These are phyloP conservation scores for Sutorius eximius DNA, from an alignment of 1,284 basidiomycete genomes.

Conservation along the genomic window DNA sequence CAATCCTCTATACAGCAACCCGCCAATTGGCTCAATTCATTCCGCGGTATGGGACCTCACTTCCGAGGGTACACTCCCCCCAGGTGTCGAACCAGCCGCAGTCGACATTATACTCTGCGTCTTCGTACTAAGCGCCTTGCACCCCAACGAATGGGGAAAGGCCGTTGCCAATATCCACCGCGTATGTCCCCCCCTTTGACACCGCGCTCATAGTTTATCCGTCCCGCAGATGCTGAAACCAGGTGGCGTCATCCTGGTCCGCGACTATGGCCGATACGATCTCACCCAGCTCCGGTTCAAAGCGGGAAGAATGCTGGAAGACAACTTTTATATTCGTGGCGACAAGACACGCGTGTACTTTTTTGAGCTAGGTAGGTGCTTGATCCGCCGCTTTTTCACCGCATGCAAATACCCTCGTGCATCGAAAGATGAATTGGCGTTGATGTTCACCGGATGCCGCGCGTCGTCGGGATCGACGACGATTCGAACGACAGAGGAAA, in stretches of 20 bases:
- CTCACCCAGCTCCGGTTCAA: slow-evolving; percentile 94
- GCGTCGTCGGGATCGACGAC: slow-evolving; percentile 40
- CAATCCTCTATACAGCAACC: slow-evolving; percentile 69
- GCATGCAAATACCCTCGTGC: background rate
- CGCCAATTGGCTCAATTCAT: slow-evolving; percentile 69
- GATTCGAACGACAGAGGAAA: slow-evolving; percentile 36
- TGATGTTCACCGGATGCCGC: slow-evolving; percentile 70
- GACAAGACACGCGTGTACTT: slow-evolving; percentile 98
- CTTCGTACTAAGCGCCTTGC: slow-evolving; percentile 93
- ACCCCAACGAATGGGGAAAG: slow-evolving; percentile 88
- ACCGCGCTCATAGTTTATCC: background rate
- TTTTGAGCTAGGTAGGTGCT: slow-evolving; percentile 72
- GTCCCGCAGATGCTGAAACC: slow-evolving; percentile 82
- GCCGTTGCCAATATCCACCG: slow-evolving; percentile 84
- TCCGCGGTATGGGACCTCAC: slow-evolving; percentile 93
- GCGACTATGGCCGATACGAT: slow-evolving; percentile 96
- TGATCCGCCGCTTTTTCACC: background rate
- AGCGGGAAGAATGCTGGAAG: slow-evolving; percentile 81
- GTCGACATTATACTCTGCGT: slow-evolving; percentile 92
- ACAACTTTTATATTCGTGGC: slow-evolving; percentile 93
- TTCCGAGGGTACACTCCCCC: slow-evolving; percentile 60
- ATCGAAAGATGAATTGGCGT: slow-evolving; percentile 72
- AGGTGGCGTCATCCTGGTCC: slow-evolving; percentile 79
- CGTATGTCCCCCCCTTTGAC: slow-evolving; percentile 41
- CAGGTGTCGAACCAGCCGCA: slow-evolving; percentile 58